phyloP scores from a whole-genome alignment of 192 early-diverging fungal species.

The Coemansia sp. region DNA sequence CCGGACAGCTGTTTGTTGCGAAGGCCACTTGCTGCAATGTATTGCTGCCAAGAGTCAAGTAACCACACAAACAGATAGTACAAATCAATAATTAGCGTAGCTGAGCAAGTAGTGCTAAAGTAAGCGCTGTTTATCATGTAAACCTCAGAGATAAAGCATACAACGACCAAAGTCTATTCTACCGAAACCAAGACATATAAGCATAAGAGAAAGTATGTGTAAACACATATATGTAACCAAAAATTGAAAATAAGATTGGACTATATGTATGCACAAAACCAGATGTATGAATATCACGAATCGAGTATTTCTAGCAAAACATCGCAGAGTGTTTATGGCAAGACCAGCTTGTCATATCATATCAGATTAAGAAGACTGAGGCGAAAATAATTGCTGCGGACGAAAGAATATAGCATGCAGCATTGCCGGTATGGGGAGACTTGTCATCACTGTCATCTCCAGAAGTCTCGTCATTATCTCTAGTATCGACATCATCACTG shows the following conservation, averaged over 20 bases:
- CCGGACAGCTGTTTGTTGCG: no score
- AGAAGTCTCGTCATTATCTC: conserved; percentile 15
- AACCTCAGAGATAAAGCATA: neutral
- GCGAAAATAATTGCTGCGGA: conserved; percentile 32
- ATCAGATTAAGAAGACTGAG: conserved; percentile 13
- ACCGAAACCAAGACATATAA: neutral
- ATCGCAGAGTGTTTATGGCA: neutral
- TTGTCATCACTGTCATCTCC: conserved; percentile 7
- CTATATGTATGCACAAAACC: neutral
- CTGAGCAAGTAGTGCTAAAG: no score
- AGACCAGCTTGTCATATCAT: neutral
- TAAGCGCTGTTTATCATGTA: neutral
- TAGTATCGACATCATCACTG: neutral
- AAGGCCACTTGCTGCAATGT: no score
- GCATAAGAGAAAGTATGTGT: neutral
- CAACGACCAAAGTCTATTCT: neutral
- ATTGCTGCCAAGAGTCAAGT: no score
- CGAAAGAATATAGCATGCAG: conserved; percentile 27
- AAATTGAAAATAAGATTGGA: neutral
- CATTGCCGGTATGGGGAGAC: conserved; percentile 15
- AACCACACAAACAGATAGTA: neutral
- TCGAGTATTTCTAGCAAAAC: neutral
- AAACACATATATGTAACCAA: conserved; percentile 1
- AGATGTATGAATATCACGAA: neutral
- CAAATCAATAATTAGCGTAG: neutral